Evolutionary conservation across 2,329 filamentous ascomycete genomes (phyloP), one percentile per base, ranked within the genome.

Genomic region (Cryphonectria naterciae): DNA sequence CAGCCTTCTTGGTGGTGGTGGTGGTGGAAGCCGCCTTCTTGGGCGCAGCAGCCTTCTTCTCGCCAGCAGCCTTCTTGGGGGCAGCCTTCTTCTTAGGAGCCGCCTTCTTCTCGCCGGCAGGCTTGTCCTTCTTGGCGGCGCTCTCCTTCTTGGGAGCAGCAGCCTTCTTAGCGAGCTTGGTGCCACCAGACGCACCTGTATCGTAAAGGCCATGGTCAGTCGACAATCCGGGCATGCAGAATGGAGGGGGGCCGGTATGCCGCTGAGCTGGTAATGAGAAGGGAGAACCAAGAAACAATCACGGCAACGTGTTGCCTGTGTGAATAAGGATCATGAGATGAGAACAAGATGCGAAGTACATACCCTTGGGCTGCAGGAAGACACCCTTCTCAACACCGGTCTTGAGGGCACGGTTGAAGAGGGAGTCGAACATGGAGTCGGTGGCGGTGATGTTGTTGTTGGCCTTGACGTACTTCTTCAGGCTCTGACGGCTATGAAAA

Each of bases 301-400:
- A 28, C 15, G 17, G 49, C 8, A 46, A 67, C 54, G 46, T 17
- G 25, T n/a, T 13, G 22, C 41, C n/a, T 43, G 32, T 2, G 22
- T 15, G 4, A 25, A n/a, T 5, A n/a, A 19, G 17, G 8, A 15
- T 22, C 3, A 41, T 25, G 46, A 6, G 39, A 52, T 52, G 54
- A 37, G 37, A 11, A n/a, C n/a, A 39, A 43, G 19, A 56, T 54
- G 65, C 2, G 54, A 28, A 52, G 63, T 43, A 85, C 89, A 76
- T 87, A 94, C 94, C 94, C 90, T 97, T 97, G 79, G 94, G 95
- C 81, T 95, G 94, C 79, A 91, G 88, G 80, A 97, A 97, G 77
- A 93, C 87, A 74, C 93, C 93, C 87, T 92, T 94, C 78, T 97
- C 93, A 77, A 95, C 94, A 81, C 94, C 94, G 72, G 86, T 84